Conservation (phyloP, 306 rosid genomes). For the Begonia masoniana region DNA sequence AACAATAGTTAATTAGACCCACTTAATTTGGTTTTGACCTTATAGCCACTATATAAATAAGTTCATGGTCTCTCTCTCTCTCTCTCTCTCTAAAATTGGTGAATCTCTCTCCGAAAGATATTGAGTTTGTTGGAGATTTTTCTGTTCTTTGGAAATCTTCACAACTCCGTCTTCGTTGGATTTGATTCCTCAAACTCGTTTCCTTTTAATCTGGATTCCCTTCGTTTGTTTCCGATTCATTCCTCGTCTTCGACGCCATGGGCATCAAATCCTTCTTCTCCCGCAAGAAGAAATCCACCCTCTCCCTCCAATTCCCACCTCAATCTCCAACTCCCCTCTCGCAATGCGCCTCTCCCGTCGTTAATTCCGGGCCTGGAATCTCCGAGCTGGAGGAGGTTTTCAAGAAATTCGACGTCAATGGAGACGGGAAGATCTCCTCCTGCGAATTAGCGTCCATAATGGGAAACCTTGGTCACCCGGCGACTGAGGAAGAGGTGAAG, state of each 20-base stretch:
- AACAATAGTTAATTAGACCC: too few species aligned
- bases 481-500: conserved; percentile 44
- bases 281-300: conserved; percentile 23
- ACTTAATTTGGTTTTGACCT: too few species aligned
- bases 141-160: too few species aligned
- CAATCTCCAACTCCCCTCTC: background rate
- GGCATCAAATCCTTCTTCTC: conserved; percentile 54
- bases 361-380: conserved; percentile 23
- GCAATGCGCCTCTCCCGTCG: conserved; percentile 27
- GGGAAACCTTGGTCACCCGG: conserved; percentile 48
- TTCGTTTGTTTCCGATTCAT: too few species aligned
- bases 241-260: conserved; percentile 17
- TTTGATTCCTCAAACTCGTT: too few species aligned
- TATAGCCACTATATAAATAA: too few species aligned
- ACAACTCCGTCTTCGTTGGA: too few species aligned
- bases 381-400: conserved; percentile 66
- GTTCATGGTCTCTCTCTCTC: too few species aligned
- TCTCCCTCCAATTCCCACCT: background rate
- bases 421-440: conserved; percentile 82
- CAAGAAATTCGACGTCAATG: conserved; percentile 73
- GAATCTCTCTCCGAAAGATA: too few species aligned
- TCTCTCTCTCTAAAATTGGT: too few species aligned
- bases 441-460: conserved; percentile 66
- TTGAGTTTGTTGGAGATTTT: too few species aligned
- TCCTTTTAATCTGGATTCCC: too few species aligned